phyloP scores from a whole-genome alignment of 2,329 filamentous ascomycete genomes.

The Hirsutella rhossiliensis region DNA sequence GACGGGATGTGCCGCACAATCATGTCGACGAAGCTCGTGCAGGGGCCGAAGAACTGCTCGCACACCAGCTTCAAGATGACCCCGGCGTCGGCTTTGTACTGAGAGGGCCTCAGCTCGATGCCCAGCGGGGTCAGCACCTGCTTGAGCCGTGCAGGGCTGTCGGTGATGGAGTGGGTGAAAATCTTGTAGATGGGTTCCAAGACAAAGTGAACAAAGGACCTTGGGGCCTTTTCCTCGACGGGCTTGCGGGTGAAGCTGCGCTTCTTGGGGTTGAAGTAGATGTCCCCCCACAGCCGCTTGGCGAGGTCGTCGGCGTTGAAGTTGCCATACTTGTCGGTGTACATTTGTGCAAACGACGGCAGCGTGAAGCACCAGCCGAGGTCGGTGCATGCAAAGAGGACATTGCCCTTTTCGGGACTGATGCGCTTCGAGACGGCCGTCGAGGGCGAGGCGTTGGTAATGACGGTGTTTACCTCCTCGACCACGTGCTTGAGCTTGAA shows the following conservation, averaged over 20 bases:
- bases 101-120: conserved; percentile 80
- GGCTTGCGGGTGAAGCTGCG: conserved; percentile 86
- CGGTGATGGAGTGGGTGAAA: conserved; percentile 87
- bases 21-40: conserved; percentile 92
- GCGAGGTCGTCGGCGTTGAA: conserved; percentile 78
- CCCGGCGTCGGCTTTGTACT: conserved; percentile 82
- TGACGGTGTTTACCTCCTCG: conserved; percentile 93
- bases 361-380: conserved; percentile 98
- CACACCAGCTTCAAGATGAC: conserved; percentile 82
- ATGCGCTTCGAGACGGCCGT: conserved; percentile 68
- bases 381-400: conserved; percentile 86
- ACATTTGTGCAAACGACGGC: conserved; percentile 91
- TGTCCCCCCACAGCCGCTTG: conserved; percentile 82
- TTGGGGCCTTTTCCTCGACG: conserved; percentile 65
- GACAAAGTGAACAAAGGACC: conserved; percentile 89
- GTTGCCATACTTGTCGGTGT: conserved; percentile 74
- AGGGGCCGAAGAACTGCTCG: conserved; percentile 87
- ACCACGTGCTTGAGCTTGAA: conserved; percentile 99
- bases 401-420: conserved; percentile 94
- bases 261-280: conserved; percentile 87
- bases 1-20: conserved; percentile 81
- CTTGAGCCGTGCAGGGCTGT: conserved; percentile 75
- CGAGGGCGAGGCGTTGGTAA: conserved; percentile 76
- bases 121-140: conserved; percentile 67
- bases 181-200: conserved; percentile 97